Evolutionary conservation across 2,329 filamentous ascomycete species (phyloP).

Genomic region (Fusarium luffae): DNA sequence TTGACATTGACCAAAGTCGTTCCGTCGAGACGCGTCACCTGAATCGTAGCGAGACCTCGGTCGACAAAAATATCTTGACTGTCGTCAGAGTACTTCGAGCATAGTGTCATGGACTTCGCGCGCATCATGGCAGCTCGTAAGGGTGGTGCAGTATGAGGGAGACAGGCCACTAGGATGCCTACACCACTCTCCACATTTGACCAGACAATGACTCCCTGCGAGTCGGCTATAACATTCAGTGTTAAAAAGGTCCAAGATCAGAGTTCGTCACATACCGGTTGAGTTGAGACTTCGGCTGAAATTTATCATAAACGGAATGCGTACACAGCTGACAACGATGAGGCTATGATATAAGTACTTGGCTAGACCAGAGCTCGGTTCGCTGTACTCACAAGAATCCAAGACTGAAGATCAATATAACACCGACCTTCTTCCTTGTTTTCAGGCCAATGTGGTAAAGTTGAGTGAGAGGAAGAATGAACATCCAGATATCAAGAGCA

Average conservation of each 20-base stretch:
- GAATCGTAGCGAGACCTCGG: background rate
- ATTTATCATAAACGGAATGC: background rate
- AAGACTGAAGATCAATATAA: slow-evolving; percentile 4
- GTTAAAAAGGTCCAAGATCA: background rate
- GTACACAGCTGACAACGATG: background rate
- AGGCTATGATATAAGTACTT: background rate
- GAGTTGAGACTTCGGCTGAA: background rate
- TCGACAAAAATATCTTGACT: background rate
- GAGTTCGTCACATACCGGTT: background rate
- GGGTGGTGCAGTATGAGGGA: slow-evolving; percentile 2
- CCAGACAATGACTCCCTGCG: slow-evolving; percentile 6
- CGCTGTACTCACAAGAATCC: background rate
- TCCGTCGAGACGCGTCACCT: background rate
- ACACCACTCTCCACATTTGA: slow-evolving; percentile 4
- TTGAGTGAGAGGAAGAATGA: background rate
- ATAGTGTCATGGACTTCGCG: background rate
- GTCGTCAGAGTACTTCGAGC: rapidly evolving
- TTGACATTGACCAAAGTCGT: background rate
- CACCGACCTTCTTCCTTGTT: background rate
- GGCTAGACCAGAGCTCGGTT: rapidly evolving
- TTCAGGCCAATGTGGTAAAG: background rate
- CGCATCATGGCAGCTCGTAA: background rate
- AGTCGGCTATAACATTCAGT: background rate
- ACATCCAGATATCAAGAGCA: slow-evolving; percentile 14
- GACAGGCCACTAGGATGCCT: slow-evolving; percentile 6